These are phyloP conservation scores for Verticillium zaregamsianum DNA, from an alignment of 2,329 filamentous ascomycete genomes.

Conservation along the genomic window DNA sequence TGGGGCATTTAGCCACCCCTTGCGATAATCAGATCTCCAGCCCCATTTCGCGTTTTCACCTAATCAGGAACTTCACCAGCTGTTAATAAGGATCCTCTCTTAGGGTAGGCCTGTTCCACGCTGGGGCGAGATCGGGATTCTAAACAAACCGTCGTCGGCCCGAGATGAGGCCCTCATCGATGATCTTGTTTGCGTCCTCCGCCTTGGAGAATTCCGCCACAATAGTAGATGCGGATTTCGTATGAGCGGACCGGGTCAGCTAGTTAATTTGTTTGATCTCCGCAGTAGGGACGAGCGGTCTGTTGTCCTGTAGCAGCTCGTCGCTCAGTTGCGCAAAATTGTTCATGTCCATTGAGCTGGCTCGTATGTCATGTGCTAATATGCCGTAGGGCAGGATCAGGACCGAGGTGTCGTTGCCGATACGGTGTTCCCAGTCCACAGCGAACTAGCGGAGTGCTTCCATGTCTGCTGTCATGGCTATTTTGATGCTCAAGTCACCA, in stretches of 20 bases:
- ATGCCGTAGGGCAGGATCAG: neutral
- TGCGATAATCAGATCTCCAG: too few species aligned
- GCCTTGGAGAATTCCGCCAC: neutral
- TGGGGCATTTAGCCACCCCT: too few species aligned
- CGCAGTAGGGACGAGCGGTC: neutral
- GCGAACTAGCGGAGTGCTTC: slow-evolving; percentile 1
- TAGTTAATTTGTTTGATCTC: slow-evolving; percentile 4
- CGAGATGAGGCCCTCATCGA: slow-evolving; percentile 1
- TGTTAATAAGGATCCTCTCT: too few species aligned
- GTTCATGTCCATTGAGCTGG: slow-evolving; percentile 2
- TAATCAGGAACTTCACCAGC: too few species aligned
- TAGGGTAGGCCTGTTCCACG: too few species aligned
- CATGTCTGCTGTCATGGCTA: slow-evolving; percentile 2
- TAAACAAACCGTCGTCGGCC: too few species aligned
- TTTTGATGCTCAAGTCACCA: slow-evolving; percentile 1
- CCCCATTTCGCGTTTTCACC: too few species aligned
- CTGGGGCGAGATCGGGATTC: too few species aligned
- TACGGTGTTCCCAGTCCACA: neutral
- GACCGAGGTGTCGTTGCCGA: neutral
- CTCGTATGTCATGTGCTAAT: slow-evolving; percentile 1
- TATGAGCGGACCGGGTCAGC: neutral
- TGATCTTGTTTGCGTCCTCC: slow-evolving; percentile 1
- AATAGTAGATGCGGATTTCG: neutral
- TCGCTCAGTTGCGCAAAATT: neutral
- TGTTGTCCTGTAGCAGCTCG: slow-evolving; percentile 2